Percentiles rank a stretch among this genome's conserved stretches.
These are phyloP conservation scores for Holtermannia corniformis DNA, from an alignment of 768 basidiomycete species.

Conservation along the genomic window DNA sequence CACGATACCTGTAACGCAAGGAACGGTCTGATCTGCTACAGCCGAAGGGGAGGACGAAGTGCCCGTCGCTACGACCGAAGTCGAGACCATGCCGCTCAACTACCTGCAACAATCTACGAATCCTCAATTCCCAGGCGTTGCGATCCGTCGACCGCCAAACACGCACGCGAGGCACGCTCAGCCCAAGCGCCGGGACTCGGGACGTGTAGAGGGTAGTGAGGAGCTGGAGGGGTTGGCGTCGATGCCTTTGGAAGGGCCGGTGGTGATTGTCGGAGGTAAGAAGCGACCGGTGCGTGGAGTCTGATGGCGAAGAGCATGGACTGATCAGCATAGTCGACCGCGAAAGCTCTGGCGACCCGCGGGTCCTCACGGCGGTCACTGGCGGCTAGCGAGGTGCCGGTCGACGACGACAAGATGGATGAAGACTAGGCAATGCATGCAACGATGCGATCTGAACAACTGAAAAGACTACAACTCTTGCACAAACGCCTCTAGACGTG, in stretches of 20 bases:
- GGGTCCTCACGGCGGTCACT: no score
- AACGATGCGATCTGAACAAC: neutral
- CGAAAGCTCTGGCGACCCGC: no score
- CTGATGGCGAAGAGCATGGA: no score
- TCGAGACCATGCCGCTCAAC: neutral
- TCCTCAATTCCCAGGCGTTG: conserved; percentile 31
- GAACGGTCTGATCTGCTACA: no score
- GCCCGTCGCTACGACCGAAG: neutral
- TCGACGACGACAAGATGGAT: conserved; percentile 12
- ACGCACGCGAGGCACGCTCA: conserved; percentile 21
- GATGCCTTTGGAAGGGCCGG: no score
- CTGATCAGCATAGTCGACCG: no score
- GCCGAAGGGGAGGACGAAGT: neutral
- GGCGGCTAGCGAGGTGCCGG: neutral
- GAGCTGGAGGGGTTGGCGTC: no score
- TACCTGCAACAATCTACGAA: conserved; percentile 20
- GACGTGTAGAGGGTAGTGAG: no score
- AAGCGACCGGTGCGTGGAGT: no score
- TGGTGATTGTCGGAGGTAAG: no score
- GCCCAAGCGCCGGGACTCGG: no score
- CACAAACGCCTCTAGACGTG: neutral
- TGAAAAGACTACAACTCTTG: neutral
- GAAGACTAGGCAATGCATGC: conserved; percentile 5
- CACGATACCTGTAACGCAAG: no score
- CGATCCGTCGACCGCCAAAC: conserved; percentile 28